Percentiles rank a stretch among this genome's conserved stretches.
Evolutionary conservation across 148 eudicot species (phyloP).

Genomic region (Arctostaphylos glauca): DNA sequence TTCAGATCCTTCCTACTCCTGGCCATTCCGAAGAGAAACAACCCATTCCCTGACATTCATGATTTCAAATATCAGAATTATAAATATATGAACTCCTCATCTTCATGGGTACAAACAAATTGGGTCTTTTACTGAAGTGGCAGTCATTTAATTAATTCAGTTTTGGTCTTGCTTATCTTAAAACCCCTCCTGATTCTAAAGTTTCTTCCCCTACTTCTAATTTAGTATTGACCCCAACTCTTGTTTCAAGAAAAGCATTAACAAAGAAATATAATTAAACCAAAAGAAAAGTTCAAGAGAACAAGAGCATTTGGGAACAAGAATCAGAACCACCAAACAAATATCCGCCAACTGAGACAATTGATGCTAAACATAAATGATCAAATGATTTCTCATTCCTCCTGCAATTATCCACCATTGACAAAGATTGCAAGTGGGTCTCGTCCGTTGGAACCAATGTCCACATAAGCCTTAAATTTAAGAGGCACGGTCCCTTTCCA

Average conservation of each 20-base stretch:
- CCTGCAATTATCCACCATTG: neutral
- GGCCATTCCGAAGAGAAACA: slow-evolving; percentile 73
- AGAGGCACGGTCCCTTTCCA: neutral
- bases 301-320: neutral
- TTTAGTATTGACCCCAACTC: neutral
- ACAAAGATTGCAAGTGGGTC: neutral
- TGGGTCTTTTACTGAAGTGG: neutral
- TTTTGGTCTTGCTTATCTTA: neutral
- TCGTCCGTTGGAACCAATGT: neutral
- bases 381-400: neutral
- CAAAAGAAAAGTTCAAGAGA: neutral
- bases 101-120: neutral
- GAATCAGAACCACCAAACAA: neutral
- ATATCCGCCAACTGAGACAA: neutral
- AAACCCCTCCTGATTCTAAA: neutral
- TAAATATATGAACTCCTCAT: neutral
- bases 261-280: neutral
- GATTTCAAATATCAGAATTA: slow-evolving; percentile 13
- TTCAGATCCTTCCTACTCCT: slow-evolving; percentile 52
- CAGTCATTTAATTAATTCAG: neutral
- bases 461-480: neutral
- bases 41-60: slow-evolving; percentile 68
- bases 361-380: neutral
- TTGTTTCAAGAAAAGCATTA: neutral
- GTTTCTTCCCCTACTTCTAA: neutral